phyloP scores from a whole-genome alignment of 2,329 filamentous ascomycete genomes.

The Apiospora arundinis region DNA sequence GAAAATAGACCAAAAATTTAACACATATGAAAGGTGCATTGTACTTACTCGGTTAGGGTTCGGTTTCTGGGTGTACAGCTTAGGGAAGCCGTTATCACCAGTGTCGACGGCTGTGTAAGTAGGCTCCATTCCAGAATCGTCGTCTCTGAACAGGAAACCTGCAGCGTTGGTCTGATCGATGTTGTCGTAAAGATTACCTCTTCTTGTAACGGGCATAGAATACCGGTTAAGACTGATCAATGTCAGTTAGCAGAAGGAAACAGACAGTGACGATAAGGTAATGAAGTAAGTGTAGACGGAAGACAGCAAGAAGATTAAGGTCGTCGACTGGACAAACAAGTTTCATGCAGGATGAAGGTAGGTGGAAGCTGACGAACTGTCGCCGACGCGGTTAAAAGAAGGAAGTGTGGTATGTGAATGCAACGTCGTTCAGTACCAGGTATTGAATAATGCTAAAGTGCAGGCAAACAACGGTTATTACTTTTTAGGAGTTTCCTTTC shows the following conservation, averaged over 20 bases:
- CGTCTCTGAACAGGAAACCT: conserved; percentile 85
- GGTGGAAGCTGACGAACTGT: conserved; percentile 25
- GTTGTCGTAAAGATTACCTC: conserved; percentile 71
- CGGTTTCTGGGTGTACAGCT: conserved; percentile 71
- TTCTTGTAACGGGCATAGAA: conserved; percentile 86
- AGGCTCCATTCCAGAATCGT: conserved; percentile 68
- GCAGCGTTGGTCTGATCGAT: conserved; percentile 86
- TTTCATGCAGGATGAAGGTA: neutral
- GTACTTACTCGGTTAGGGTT: conserved; percentile 54
- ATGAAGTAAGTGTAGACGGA: neutral
- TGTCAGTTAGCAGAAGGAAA: conserved; percentile 2
- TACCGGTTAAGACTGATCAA: conserved; percentile 78
- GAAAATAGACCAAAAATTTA: neutral
- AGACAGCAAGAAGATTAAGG: neutral
- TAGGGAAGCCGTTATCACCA: conserved; percentile 86
- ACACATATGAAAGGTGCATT: neutral
- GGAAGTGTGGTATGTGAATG: neutral
- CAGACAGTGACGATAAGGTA: neutral
- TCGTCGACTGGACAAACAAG: neutral
- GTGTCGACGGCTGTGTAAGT: conserved; percentile 74
- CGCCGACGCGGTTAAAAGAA: conserved; percentile 27
- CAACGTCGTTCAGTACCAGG: neutral
- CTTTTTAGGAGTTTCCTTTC: neutral
- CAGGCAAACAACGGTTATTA: neutral
- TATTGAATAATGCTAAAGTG: neutral